These are phyloP conservation scores for Phyllosticta ampelicida DNA, from an alignment of 2,329 filamentous ascomycete genomes.

Conservation along the genomic window DNA sequence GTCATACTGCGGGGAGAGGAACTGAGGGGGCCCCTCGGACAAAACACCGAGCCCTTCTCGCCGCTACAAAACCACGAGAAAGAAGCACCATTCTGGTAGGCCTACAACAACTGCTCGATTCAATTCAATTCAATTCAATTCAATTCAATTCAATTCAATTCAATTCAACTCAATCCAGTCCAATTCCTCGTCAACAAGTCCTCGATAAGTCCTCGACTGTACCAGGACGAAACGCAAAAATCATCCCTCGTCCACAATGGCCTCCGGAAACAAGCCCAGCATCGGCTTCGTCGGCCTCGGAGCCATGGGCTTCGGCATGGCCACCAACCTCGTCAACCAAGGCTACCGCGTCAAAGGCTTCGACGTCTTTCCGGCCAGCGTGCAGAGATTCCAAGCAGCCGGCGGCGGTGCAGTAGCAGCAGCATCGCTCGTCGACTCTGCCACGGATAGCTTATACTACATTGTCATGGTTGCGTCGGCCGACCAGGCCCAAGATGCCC, in stretches of 20 bases:
- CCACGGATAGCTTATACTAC: slow-evolving; percentile 48
- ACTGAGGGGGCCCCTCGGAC: not conserved
- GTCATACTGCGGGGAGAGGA: not conserved
- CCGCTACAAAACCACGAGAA: not conserved
- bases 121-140: no score
- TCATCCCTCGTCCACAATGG: slow-evolving; percentile 1
- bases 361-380: slow-evolving; percentile 57
- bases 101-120: no score
- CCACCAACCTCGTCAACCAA: slow-evolving; percentile 57
- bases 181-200: no score
- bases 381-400: slow-evolving; percentile 52
- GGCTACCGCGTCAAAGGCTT: slow-evolving; percentile 60
- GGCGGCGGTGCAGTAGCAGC: slow-evolving; percentile 53
- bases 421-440: slow-evolving; percentile 50
- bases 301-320: slow-evolving; percentile 77
- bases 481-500: slow-evolving; percentile 53
- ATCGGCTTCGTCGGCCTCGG: slow-evolving; percentile 65
- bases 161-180: no score
- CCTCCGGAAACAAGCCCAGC: slow-evolving; percentile 28
- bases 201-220: no score
- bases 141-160: no score
- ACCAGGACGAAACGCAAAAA: no score
- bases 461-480: slow-evolving; percentile 69
- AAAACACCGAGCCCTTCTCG: not conserved
- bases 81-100: not conserved